Evolutionary conservation across 352 stramenopile genomes (phyloP).

Genomic region (Phytophthora fragariaefolia): DNA sequence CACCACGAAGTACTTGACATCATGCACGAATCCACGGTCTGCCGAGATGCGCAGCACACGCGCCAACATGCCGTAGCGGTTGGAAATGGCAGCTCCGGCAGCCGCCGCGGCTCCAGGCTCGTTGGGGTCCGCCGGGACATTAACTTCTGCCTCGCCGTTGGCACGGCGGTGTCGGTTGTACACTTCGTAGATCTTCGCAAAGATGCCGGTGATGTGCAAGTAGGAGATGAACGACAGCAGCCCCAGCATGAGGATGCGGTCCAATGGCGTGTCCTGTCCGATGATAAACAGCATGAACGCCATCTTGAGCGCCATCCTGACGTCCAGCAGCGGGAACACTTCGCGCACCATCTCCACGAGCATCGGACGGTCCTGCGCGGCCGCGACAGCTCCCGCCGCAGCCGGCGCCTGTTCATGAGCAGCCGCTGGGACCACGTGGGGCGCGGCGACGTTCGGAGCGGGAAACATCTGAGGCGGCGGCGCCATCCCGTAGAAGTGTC

Average conservation of each 20-base stretch:
- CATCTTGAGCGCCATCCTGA: conserved; percentile 87
- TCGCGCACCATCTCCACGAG: conserved; percentile 63
- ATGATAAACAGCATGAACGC: conserved; percentile 91
- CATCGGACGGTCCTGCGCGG: conserved; percentile 25
- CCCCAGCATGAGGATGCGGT: conserved; percentile 76
- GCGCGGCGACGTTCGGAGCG: conserved; percentile 13
- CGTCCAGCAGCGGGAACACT: conserved; percentile 68
- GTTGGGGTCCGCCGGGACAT: conserved; percentile 26
- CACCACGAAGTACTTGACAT: conserved; percentile 84
- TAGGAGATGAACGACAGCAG: conserved; percentile 81
- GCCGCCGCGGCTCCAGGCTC: conserved; percentile 25
- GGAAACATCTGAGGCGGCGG: conserved; percentile 40
- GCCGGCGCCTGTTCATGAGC: conserved; percentile 7
- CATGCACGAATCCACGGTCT: conserved; percentile 72
- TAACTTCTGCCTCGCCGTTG: conserved; percentile 28
- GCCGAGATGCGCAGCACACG: conserved; percentile 74
- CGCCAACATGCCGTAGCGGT: conserved; percentile 41
- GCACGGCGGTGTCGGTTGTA: conserved; percentile 46
- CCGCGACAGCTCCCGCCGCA: conserved; percentile 23
- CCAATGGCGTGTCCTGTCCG: conserved; percentile 79
- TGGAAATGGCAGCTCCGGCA: conserved; percentile 25
- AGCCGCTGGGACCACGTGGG: conserved; percentile 12
- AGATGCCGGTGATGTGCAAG: conserved; percentile 85
- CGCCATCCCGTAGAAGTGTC: conserved; percentile 43
- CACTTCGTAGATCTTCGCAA: conserved; percentile 83